Percentiles rank a stretch among this genome's conserved stretches.
phyloP scores from a whole-genome alignment of 2,329 filamentous ascomycete species.

The Leptographium radiaticola region DNA sequence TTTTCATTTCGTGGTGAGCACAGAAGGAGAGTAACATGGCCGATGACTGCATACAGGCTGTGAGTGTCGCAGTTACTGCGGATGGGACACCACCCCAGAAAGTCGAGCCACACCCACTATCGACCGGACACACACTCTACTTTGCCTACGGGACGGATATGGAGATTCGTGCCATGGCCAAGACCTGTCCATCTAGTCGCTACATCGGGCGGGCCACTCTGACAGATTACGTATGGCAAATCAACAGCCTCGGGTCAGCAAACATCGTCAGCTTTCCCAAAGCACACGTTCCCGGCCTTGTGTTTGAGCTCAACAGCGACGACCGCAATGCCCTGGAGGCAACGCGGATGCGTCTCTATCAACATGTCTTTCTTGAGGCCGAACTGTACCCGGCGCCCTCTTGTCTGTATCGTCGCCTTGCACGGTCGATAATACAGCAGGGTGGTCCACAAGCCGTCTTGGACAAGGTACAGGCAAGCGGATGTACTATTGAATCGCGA shows the following conservation, averaged over 20 bases:
- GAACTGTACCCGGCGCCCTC: conserved; percentile 3
- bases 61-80: no score
- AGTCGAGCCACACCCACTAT: no score
- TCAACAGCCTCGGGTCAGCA: conserved; percentile 1
- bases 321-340: not conserved
- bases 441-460: conserved; percentile 4
- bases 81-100: no score
- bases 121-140: not conserved
- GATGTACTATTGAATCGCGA: not conserved
- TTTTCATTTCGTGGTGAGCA: no score
- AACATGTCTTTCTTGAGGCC: not conserved
- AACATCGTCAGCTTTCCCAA: not conserved
- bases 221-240: conserved; percentile 3
- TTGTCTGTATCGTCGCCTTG: conserved; percentile 3
- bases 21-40: no score
- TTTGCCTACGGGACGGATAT: conserved; percentile 7
- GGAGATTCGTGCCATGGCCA: conserved; percentile 4
- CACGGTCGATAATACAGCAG: conserved; percentile 1
- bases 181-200: conserved; percentile 1
- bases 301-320: not conserved
- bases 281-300: conserved; percentile 1
- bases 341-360: not conserved
- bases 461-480: not conserved
- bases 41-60: no score
- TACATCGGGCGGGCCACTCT: conserved; percentile 6